Conservation (phyloP, 805 yeast genomes). For the Zygosaccharomyces bisporus region DNA sequence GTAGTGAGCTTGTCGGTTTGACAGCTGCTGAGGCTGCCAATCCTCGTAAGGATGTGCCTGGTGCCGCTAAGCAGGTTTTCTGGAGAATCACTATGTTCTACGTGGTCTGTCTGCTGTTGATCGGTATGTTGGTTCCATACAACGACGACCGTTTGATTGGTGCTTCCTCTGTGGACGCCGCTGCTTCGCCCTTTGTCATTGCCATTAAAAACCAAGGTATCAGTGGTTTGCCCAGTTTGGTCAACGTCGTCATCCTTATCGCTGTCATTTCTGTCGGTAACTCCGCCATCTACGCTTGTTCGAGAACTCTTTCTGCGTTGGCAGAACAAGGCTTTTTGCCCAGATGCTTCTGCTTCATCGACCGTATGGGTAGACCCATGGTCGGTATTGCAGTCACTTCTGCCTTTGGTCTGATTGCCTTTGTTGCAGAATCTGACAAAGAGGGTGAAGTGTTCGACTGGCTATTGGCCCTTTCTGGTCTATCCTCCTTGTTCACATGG, state of each 20-base stretch:
- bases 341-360: conserved; percentile 53
- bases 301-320: conserved; percentile 61
- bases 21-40: conserved; percentile 48
- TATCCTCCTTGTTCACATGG: conserved; percentile 63
- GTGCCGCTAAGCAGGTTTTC: conserved; percentile 52
- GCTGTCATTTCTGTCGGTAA: conserved; percentile 71
- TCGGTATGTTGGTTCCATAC: conserved; percentile 48
- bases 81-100: conserved; percentile 52
- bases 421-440: conserved; percentile 51
- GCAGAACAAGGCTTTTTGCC: conserved; percentile 66
- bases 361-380: conserved; percentile 64
- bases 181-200: conserved; percentile 82
- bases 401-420: conserved; percentile 54
- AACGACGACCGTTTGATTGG: conserved; percentile 44
- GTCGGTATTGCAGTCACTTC: conserved; percentile 51
- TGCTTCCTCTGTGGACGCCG: conserved; percentile 50
- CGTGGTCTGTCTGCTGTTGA: conserved; percentile 41
- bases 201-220: conserved; percentile 64
- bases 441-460: conserved; percentile 58
- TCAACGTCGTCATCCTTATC: conserved; percentile 65
- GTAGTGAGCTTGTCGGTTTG: conserved; percentile 50
- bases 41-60: conserved; percentile 48
- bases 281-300: conserved; percentile 64
- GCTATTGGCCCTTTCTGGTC: conserved; percentile 61
- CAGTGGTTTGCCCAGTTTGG: conserved; percentile 56